These are phyloP conservation scores for Helotiales sp. DNA, from an alignment of 2,329 filamentous ascomycete species.

Conservation along the genomic window DNA sequence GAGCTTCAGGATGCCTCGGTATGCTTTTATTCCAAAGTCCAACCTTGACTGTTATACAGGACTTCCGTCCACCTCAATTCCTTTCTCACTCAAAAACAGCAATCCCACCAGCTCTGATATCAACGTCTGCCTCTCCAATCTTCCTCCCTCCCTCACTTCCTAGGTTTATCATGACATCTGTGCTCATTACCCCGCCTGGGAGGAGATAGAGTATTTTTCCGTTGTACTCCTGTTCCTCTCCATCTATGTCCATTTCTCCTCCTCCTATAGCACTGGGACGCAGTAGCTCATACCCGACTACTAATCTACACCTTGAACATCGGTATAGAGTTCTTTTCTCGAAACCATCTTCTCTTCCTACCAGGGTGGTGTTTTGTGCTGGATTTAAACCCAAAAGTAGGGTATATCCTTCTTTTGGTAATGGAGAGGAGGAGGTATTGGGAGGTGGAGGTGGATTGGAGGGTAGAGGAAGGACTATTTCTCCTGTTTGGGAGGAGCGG, in stretches of 20 bases:
- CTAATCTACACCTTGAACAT: slow-evolving; percentile 60
- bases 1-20: not conserved
- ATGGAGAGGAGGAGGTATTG: slow-evolving; percentile 9
- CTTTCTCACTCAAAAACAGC: slow-evolving; percentile 41
- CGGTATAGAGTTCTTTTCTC: slow-evolving; percentile 62
- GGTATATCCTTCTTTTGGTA: slow-evolving; percentile 40
- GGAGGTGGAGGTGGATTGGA: slow-evolving; percentile 18
- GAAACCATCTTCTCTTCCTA: slow-evolving; percentile 62
- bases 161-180: slow-evolving; percentile 48
- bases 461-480: slow-evolving; percentile 56
- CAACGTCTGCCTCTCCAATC: slow-evolving; percentile 35
- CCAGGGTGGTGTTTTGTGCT: slow-evolving; percentile 49
- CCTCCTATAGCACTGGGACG: slow-evolving; percentile 33
- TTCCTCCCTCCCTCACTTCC: slow-evolving; percentile 32
- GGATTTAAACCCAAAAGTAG: slow-evolving; percentile 49
- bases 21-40: not conserved
- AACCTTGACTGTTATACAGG: too few species aligned
- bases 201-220: slow-evolving; percentile 57
- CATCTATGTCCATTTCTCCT: slow-evolving; percentile 22
- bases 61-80: too few species aligned
- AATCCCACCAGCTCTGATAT: slow-evolving; percentile 23
- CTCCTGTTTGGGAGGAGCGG: slow-evolving; percentile 38
- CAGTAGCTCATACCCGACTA: slow-evolving; percentile 64
- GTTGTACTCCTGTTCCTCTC: slow-evolving; percentile 31
- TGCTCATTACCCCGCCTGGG: slow-evolving; percentile 58